These are phyloP conservation scores for Croton laevigatus DNA, from an alignment of 441 rosid species.

Conservation along the genomic window DNA sequence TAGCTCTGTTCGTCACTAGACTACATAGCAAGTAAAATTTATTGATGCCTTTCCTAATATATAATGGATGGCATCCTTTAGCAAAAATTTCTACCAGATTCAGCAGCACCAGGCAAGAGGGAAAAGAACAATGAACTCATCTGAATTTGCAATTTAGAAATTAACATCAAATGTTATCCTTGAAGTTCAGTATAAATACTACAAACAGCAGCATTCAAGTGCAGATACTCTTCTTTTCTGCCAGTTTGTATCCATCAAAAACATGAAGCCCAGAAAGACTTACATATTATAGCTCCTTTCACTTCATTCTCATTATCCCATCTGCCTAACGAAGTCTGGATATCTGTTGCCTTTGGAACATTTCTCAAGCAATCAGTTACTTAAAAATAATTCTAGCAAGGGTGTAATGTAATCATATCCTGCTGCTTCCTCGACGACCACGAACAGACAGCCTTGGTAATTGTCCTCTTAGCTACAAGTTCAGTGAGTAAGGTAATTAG, in stretches of 20 bases:
- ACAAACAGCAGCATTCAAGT: background rate
- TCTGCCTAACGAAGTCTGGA: background rate
- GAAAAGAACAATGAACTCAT: no score
- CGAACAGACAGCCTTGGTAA: conserved; percentile 28
- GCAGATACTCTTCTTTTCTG: background rate
- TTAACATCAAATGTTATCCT: background rate
- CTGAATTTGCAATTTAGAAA: background rate
- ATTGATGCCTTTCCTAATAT: no score
- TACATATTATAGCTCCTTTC: background rate
- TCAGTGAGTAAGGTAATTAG: conserved; percentile 1
- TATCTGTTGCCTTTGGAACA: background rate
- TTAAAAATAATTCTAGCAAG: background rate
- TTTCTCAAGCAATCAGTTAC: background rate
- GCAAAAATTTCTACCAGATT: no score
- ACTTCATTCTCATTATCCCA: background rate
- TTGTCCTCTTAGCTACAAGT: conserved; percentile 35
- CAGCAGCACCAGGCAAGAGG: no score
- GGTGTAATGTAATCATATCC: conserved; percentile 23
- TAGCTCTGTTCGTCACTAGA: no score
- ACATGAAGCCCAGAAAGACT: background rate
- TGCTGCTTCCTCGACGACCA: conserved; percentile 46
- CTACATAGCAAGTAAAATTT: no score
- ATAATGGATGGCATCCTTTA: no score
- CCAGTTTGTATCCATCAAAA: background rate
- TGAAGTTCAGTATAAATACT: background rate